Evolutionary conservation across 108 stramenopile species (phyloP).

Genomic region (Skeletonema menzelii): DNA sequence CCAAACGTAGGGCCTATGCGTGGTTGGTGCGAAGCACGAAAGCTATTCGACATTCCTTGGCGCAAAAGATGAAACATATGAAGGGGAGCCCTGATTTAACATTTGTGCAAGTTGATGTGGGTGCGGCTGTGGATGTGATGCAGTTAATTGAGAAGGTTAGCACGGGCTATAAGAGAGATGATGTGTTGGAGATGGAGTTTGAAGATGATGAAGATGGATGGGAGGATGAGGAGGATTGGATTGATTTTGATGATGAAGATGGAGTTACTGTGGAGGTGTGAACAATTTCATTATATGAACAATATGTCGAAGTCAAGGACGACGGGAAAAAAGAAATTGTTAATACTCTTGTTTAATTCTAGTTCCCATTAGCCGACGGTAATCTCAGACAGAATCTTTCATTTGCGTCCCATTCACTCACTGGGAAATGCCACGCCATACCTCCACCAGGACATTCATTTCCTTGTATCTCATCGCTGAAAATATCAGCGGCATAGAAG

Average conservation of each 20-base stretch:
- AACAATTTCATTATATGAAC: neutral
- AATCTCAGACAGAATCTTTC: slow-evolving; percentile 50
- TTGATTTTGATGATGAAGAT: slow-evolving; percentile 10
- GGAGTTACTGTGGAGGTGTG: slow-evolving; percentile 2
- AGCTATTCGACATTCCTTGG: slow-evolving; percentile 73
- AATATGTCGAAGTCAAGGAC: neutral
- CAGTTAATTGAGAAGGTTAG: slow-evolving; percentile 84
- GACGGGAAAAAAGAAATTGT: no score
- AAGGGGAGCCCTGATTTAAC: slow-evolving; percentile 75
- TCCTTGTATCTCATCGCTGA: slow-evolving; percentile 52
- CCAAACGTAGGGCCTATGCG: slow-evolving; percentile 75
- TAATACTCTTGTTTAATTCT: neutral
- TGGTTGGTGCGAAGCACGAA: slow-evolving; percentile 85
- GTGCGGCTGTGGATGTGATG: slow-evolving; percentile 90
- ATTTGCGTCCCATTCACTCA: slow-evolving; percentile 60
- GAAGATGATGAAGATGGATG: slow-evolving; percentile 60
- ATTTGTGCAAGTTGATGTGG: slow-evolving; percentile 89
- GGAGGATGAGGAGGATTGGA: slow-evolving; percentile 32
- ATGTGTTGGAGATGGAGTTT: slow-evolving; percentile 59
- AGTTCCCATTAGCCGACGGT: slow-evolving; percentile 5
- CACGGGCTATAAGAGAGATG: slow-evolving; percentile 65
- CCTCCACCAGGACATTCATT: slow-evolving; percentile 40
- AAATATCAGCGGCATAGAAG: slow-evolving; percentile 39
- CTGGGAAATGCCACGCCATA: slow-evolving; percentile 71
- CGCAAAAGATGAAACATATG: slow-evolving; percentile 85